These are phyloP conservation scores for Vigna hirtella DNA, from an alignment of 306 rosid species.

Conservation along the genomic window DNA sequence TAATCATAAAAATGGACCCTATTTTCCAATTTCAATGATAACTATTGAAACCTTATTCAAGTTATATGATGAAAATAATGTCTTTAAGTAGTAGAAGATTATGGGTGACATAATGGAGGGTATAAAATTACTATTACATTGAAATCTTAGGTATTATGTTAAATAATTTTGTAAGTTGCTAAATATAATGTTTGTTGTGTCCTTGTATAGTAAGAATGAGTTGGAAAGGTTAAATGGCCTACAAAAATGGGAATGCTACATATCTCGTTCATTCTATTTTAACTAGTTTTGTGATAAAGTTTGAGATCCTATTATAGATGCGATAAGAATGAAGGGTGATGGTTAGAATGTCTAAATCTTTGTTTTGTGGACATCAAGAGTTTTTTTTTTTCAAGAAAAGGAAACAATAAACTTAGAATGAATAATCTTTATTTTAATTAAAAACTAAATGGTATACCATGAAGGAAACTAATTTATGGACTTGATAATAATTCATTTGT, in stretches of 20 bases:
- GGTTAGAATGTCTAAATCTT: conserved; percentile 55
- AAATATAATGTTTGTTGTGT: background rate
- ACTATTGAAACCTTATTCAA: conserved; percentile 44
- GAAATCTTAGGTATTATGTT: background rate
- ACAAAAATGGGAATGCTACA: conserved; percentile 12
- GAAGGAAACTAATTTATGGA: too few species aligned
- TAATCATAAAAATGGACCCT: conserved; percentile 61
- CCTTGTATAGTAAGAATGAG: conserved; percentile 14
- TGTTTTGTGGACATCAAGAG: conserved; percentile 27
- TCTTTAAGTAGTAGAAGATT: conserved; percentile 14
- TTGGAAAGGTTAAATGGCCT: conserved; percentile 39
- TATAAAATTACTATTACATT: background rate
- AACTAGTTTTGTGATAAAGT: background rate
- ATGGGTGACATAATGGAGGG: background rate
- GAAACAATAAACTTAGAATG: background rate
- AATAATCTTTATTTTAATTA: background rate
- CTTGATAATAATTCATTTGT: too few species aligned
- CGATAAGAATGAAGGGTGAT: conserved; percentile 32
- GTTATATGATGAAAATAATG: conserved; percentile 42
- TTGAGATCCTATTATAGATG: conserved; percentile 31
- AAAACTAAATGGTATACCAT: background rate
- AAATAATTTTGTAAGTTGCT: conserved; percentile 8
- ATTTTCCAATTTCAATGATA: conserved; percentile 51
- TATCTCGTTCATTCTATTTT: conserved; percentile 28
- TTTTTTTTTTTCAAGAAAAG: too few species aligned